Conservation (phyloP, 495 filamentous ascomycete genomes). For the Hypoxylon fuscum region DNA sequence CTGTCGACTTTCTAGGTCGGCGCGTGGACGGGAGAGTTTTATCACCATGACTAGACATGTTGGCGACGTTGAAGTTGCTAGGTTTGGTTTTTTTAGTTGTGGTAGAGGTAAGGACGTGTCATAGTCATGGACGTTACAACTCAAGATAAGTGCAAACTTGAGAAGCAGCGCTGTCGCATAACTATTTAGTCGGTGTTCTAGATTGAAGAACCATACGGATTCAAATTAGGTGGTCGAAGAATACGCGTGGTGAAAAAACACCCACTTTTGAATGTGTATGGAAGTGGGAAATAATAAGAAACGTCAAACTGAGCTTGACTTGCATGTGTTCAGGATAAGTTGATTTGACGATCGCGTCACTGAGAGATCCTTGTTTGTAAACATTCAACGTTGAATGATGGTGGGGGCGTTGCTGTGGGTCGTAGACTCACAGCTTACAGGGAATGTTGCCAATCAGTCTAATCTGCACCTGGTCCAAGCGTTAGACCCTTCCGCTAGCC, state of each 20-base stretch:
- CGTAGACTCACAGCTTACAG: too few species aligned
- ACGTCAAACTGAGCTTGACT: constrained; percentile 4
- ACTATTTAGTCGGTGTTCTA: background rate
- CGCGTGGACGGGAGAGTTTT: constrained; percentile 61
- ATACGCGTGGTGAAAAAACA: background rate
- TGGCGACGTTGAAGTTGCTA: constrained; percentile 14
- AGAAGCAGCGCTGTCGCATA: constrained; percentile 19
- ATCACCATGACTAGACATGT: constrained; percentile 59
- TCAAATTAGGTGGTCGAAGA: background rate
- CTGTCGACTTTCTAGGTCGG: constrained; percentile 82
- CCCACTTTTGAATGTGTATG: constrained; percentile 5
- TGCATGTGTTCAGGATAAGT: background rate
- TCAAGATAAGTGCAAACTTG: background rate
- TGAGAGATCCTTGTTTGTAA: constrained; percentile 42
- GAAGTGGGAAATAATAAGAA: background rate
- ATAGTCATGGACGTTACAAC: constrained; percentile 6
- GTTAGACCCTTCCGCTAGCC: background rate
- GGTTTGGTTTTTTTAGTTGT: constrained; percentile 3
- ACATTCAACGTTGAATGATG: constrained; percentile 27
- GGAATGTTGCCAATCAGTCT: too few species aligned
- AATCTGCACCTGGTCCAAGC: background rate
- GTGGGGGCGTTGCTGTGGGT: constrained; percentile 14
- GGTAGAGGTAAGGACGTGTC: constrained; percentile 1
- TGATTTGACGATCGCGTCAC: constrained; percentile 35
- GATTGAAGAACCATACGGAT: background rate